Evolutionary conservation across 352 stramenopile genomes (phyloP), one percentile per base, ranked within the genome.

Genomic region (Blastocystis hominis): DNA sequence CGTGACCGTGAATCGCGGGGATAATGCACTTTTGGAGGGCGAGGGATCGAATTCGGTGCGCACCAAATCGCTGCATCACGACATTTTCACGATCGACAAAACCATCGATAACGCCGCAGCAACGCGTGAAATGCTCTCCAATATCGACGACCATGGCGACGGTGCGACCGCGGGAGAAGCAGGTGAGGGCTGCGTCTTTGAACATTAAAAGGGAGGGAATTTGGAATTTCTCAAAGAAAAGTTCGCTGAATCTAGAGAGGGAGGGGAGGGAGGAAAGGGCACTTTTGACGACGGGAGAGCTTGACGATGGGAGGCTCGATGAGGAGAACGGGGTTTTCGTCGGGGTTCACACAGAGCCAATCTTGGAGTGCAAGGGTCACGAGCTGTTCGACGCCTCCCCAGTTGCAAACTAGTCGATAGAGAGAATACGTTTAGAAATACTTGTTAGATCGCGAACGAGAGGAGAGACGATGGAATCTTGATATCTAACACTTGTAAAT

Each of bases 151-250:
- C 92, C 54, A 96, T 88, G 15, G 93, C 93, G 17, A 91, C 89
- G 13, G 93, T 94, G 0, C 93, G 91, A 0, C 93, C 93, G 59
- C 95, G 94, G 1, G 93, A 92, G 78, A 96, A 96, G 0, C 93
- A 92, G 66, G 95, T 92, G 24, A 96, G 90, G 64, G 94, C 91
- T 2, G 93, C 93, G 69, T 95, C 93, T 76, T 95, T 94, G 50
- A 93, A 92, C 90, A 95, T 93, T 88, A 95, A 94, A 75, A 95
- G 94, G n/a, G 91, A 91, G 13, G 93, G 93, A 36, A 94, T 92
- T 54, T 92, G 88, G 79, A 95, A 95, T 66, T 90, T 94, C 88
- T 96, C 93, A 86, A 96, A 95, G 91, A 96, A 94, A 89, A 96
- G 92, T 90, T 95, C 93, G 76, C 93, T 86, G 90, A 95, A 95